Evolutionary conservation across 1,284 basidiomycete genomes (phyloP).

Genomic region (Melampsora americana): DNA sequence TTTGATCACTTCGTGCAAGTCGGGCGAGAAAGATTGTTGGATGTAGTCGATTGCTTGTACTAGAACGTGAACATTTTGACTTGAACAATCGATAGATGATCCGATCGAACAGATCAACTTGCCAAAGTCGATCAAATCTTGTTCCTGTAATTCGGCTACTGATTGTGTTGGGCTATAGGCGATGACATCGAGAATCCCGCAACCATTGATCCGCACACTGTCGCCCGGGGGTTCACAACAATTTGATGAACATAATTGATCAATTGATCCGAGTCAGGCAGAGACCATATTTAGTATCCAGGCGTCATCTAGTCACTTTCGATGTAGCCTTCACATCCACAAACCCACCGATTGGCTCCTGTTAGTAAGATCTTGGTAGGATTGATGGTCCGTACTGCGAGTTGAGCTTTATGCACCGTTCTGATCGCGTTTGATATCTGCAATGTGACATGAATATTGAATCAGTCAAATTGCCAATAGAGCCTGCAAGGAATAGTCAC

Average conservation of each 20-base stretch:
- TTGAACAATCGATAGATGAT: conserved; percentile 48
- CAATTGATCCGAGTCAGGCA: conserved; percentile 19
- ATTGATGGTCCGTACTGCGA: conserved; percentile 80
- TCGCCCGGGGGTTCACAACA: not conserved
- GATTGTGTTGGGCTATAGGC: conserved; percentile 69
- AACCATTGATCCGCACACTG: conserved; percentile 74
- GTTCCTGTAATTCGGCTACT: conserved; percentile 65
- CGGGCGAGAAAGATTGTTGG: conserved; percentile 69
- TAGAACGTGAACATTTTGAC: conserved; percentile 58
- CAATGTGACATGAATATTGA: not conserved
- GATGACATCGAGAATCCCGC: conserved; percentile 79
- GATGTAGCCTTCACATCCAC: not conserved
- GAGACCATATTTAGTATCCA: conserved; percentile 1
- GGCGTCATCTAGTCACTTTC: not conserved
- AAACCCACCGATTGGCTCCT: conserved; percentile 73
- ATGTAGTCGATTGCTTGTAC: conserved; percentile 76
- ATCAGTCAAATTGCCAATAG: not conserved
- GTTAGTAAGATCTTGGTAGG: conserved; percentile 83
- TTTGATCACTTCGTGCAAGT: conserved; percentile 74
- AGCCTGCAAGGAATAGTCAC: not conserved
- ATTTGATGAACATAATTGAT: conserved; percentile 44
- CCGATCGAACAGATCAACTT: conserved; percentile 77
- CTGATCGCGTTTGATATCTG: conserved; percentile 76
- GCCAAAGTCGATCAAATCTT: conserved; percentile 83
- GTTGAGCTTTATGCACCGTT: conserved; percentile 73